Base-by-base conservation (phyloP, 78 protist genomes). In the Dictyostelium citrinum region DNA sequence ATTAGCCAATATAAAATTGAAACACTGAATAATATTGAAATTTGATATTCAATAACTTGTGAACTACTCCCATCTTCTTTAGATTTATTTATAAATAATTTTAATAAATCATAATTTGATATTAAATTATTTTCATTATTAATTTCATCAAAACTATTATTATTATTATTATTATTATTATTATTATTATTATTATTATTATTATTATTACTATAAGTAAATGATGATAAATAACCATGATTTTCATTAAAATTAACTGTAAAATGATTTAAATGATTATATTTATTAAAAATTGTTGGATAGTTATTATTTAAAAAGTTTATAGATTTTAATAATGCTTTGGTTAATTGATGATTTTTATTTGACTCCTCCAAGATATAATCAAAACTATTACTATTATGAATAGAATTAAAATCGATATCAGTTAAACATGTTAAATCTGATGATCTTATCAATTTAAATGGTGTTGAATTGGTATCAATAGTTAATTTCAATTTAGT, bases 151-250 rank as follows among this genome's bases (percentile, higher is more conserved):
- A n/a, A 29, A 35, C 11, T 16, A 14, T 71, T 71, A 29, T 70
- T 70, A 31, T n/a, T 29, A 22, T 58, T 22, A 58, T 20, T 58
- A 64, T 67, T 67, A 29, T 5, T 29, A 12, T 29, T 29, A 67
- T 67, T 10, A 12, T 60, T 9, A 12, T 60, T 9, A 16, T 37
- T 3, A 20, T 37, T 20, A 37, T 5, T 20, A 12, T 67, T 1
- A 1, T 29, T 1, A 67, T 29, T 29, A 12, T 12, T 29, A 12
- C 5, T 14, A 70, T 2, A 31, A 33, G 77, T 70, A 33, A 31
- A 70, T 4, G 77, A 70, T 70, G 77, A 70, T 70, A 70, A 33
- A 33, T 70, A 70, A 33, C 77, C 77, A 70, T 70, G 77, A 70
- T 70, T 70, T 31, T 70, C 45, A 70, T 70, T 70, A 17, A 70